Percentiles rank a stretch among this genome's conserved stretches.
phyloP scores from a whole-genome alignment of 2,329 filamentous ascomycete genomes.

The Elsinoe batatas region DNA sequence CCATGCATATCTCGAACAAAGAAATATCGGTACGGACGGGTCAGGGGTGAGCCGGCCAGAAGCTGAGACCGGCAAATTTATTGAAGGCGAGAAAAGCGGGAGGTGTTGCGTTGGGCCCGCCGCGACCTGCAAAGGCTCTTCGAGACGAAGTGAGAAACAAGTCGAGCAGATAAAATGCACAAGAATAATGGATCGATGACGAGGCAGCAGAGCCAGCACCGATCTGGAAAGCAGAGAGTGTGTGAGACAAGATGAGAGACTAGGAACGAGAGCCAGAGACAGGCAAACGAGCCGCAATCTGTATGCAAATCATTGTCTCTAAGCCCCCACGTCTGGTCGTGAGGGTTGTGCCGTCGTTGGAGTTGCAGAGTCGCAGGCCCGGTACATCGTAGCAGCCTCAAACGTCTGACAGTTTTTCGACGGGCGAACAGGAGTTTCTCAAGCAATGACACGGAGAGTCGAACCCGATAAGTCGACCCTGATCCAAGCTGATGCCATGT shows the following conservation, averaged over 20 bases:
- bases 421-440: not conserved
- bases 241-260: not conserved
- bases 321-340: constrained; percentile 1
- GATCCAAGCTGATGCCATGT: not conserved
- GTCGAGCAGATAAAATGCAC: not conserved
- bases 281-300: constrained; percentile 6
- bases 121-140: not conserved
- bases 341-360: constrained; percentile 1
- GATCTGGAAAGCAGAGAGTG: not conserved
- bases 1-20: constrained; percentile 5
- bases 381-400: constrained; percentile 2
- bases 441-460: not conserved
- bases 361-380: not conserved
- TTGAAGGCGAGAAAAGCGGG: not conserved
- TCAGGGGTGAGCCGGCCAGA: constrained; percentile 7
- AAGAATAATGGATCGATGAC: not conserved
- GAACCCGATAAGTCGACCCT: not conserved
- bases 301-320: constrained; percentile 2
- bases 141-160: not conserved
- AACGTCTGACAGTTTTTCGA: constrained; percentile 1
- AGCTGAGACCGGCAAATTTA: constrained; percentile 12
- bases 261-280: not conserved
- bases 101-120: not conserved
- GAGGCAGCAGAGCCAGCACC: not conserved
- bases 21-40: constrained; percentile 3